A percentile compares a stretch with the other conserved stretches of the same genome.
Conservation (phyloP, 2,329 filamentous ascomycete genomes). For the Hymenoscyphus linearis region DNA sequence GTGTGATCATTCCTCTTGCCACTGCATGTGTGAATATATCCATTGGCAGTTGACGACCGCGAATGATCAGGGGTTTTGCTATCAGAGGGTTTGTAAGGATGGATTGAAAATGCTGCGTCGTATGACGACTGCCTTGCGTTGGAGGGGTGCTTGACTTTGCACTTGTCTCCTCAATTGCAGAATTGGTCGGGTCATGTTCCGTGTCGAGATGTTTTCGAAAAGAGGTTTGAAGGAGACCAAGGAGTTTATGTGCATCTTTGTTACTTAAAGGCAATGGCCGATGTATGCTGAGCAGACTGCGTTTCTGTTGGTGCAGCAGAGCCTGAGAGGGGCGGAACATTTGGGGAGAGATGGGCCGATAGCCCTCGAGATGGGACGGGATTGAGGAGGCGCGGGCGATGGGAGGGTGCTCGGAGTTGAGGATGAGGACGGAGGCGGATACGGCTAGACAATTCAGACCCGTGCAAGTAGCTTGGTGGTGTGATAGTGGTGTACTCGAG, state of each 20-base stretch:
- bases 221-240: conserved; percentile 55
- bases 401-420: neutral
- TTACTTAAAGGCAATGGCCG: conserved; percentile 46
- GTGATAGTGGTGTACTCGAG: neutral
- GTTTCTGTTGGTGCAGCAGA: conserved; percentile 42
- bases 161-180: neutral
- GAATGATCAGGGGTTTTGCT: neutral
- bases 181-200: conserved; percentile 37
- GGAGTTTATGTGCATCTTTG: conserved; percentile 53
- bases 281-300: conserved; percentile 40
- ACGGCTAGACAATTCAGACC: too few relatives aligned
- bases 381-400: neutral
- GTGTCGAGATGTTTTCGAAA: conserved; percentile 59
- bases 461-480: neutral
- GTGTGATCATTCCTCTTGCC: conserved; percentile 29
- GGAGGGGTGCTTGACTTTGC: neutral
- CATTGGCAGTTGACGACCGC: conserved; percentile 23
- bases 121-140: conserved; percentile 21
- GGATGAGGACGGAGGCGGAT: neutral
- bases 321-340: conserved; percentile 48
- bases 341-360: neutral
- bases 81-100: conserved; percentile 48
- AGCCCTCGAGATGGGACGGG: neutral
- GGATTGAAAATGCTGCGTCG: conserved; percentile 43
- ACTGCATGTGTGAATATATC: conserved; percentile 29